Evolutionary conservation across 2,329 filamentous ascomycete genomes (phyloP), one percentile per base, ranked within the genome.

Genomic region (Stromatinia cepivora): DNA sequence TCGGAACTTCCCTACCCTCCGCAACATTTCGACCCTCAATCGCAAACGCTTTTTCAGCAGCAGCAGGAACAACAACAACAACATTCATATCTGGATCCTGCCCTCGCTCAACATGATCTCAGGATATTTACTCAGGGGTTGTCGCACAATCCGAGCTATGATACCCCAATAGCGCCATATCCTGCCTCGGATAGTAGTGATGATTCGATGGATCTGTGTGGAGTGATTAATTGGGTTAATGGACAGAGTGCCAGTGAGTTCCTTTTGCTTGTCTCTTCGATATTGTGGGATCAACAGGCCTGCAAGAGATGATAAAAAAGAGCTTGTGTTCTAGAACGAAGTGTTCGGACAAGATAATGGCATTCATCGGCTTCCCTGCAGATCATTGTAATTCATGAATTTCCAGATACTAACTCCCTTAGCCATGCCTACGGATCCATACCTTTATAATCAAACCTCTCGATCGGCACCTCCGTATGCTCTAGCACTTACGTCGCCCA

Each of bases 151-250:
- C 36, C 34, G 28, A 45, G 36, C 50, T 68, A 63, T 13, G 57
- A 54, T 63, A 34, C 50, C 34, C 36, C 66, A 31, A 22, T 31
- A 46, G 57, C 57, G 59, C 66, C 58, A 68, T 68, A 68, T n/a
- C 50, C 46, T 28, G 66, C 66, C 66, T 68, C 57, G 20, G 66
- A 68, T 53, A 68, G 46, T 63, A 68, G 66, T 42, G 66, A 63
- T 25, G 57, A 46, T 17, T 54, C 66, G 34, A 45, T 48, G 3
- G 57, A 63, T 17, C 46, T 63, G 48, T 68, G 66, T 57, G 66
- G 57, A 31, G 66, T 62, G 15, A 53, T 63, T 48, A 56, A 63
- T 36, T 68, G 66, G 66, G 46, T 61, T 45, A 58, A 68, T 54
- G 52, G 46, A 53, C 57, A 62, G 25, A 48, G 39, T 64, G 10